Base-by-base conservation (phyloP, 768 basidiomycete species). In the Suillus subalutaceus region DNA sequence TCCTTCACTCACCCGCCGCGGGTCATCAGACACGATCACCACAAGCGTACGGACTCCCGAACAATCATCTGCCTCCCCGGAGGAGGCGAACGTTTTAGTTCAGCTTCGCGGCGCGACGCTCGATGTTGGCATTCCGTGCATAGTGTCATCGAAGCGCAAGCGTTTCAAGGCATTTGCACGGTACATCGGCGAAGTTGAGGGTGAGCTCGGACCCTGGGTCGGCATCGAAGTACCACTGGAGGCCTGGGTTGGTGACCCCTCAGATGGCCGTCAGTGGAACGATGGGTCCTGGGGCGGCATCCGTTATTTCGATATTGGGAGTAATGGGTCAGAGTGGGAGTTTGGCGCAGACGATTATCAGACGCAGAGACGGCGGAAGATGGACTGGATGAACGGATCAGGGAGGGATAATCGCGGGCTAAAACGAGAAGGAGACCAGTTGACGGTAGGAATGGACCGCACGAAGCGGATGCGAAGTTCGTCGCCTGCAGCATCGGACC, bases 71-170 rank as follows among this genome's bases (percentile, higher is more conserved):
- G 69, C 77, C 50, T 68, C 68, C 8, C 71, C 69, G 5, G 44
- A 69, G 20, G 67, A 67, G 5, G 78, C 70, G 4, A 67, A 67
- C 10, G 60, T 68, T 4, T 60, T 67, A 6, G 38, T 61, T 3
- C 44, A 73, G 6, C 86, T 87, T 13, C 80, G 80, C 23, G 93
- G 94, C 1, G 88, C 89, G 3, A 91, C 88, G 13, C 85, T 96
- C 43, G 90, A 92, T 43, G 88, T 95, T 35, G 94, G 94, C 10
- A 96, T 96, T 41, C 93, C 94, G 0, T 96, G 94, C 79, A 94
- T 96, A 74, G 91, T 96, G 68, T 86, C 92, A 3, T 90, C 89
- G 50, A 91, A 92, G 74, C 85, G 91, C 44, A 89, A 90, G 68
- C 86, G 93, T 10, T 94, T 96, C 84, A 89, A 91, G 60, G 94